Evolutionary conservation across 1,284 basidiomycete genomes (phyloP).

Genomic region (Veloboletus limbatus): DNA sequence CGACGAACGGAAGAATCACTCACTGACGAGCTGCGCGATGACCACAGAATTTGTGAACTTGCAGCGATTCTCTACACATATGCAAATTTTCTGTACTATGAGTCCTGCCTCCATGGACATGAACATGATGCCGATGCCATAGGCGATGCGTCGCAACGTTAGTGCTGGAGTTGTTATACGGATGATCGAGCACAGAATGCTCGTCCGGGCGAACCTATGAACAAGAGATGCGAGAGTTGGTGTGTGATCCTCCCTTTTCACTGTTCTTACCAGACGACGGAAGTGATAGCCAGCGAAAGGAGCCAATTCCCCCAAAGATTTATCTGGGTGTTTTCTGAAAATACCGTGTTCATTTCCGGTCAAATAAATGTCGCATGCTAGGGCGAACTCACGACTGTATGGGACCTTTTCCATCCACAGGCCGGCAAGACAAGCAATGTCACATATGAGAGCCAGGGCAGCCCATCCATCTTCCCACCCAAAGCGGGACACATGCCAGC

Average conservation of each 20-base stretch:
- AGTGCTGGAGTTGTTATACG: slow-evolving; percentile 19
- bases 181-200: slow-evolving; percentile 25
- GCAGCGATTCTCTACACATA: slow-evolving; percentile 12
- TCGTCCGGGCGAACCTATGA: slow-evolving; percentile 26
- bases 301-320: slow-evolving; percentile 13
- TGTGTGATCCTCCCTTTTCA: not conserved
- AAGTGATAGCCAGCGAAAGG: slow-evolving; percentile 20
- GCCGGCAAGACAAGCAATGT: slow-evolving; percentile 18
- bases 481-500: slow-evolving; percentile 16
- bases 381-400: slow-evolving; percentile 1
- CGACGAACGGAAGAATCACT: slow-evolving; percentile 1
- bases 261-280: slow-evolving; percentile 18
- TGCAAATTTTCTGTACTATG: slow-evolving; percentile 18
- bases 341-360: not conserved
- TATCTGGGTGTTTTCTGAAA: not conserved
- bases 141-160: slow-evolving; percentile 13
- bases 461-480: slow-evolving; percentile 32
- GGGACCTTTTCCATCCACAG: slow-evolving; percentile 18
- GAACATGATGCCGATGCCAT: slow-evolving; percentile 21
- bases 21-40: slow-evolving; percentile 26
- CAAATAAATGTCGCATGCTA: not conserved
- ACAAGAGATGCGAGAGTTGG: not conserved
- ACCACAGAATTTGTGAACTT: slow-evolving; percentile 1
- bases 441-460: slow-evolving; percentile 19
- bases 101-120: slow-evolving; percentile 16